These are phyloP conservation scores for Plicaturopsis crispa DNA, from an alignment of 768 basidiomycete species.

Conservation along the genomic window DNA sequence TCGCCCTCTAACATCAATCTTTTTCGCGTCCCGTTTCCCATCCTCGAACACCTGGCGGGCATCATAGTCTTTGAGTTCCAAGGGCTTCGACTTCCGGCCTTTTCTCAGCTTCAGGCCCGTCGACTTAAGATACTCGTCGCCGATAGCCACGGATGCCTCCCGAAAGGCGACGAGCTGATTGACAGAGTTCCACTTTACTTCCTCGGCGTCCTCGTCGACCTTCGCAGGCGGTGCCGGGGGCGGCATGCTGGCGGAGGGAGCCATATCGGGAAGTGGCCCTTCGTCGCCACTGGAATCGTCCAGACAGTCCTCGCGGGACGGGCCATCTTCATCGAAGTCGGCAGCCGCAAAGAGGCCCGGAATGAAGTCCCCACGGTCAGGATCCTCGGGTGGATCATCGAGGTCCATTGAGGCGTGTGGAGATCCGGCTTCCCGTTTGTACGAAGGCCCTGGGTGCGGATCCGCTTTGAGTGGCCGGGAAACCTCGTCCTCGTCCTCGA, in stretches of 20 bases:
- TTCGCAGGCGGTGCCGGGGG: conserved; percentile 8
- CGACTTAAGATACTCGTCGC: conserved; percentile 17
- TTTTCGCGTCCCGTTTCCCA: conserved; percentile 21
- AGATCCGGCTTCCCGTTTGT: neutral
- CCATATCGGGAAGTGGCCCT: conserved; percentile 7
- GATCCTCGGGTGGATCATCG: conserved; percentile 1
- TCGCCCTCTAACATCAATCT: conserved; percentile 18
- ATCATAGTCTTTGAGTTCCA: conserved; percentile 12
- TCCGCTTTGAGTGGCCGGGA: conserved; percentile 3
- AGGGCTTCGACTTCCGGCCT: conserved; percentile 7
- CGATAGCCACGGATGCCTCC: conserved; percentile 14
- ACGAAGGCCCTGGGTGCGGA: conserved; percentile 2
- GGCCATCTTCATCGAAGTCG: conserved; percentile 11
- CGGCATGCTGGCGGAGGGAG: conserved; percentile 5
- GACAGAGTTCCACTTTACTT: conserved; percentile 14
- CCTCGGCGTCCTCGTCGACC: conserved; percentile 10
- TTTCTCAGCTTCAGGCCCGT: conserved; percentile 12
- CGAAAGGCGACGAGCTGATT: conserved; percentile 20
- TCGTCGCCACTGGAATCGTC: conserved; percentile 11
- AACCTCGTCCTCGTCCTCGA: conserved; percentile 9
- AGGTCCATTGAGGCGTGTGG: neutral
- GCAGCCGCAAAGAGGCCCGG: conserved; percentile 5
- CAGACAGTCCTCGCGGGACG: conserved; percentile 12
- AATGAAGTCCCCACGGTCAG: conserved; percentile 2
- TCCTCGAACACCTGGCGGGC: conserved; percentile 18